Conservation (phyloP, 257 asterid species). For the Thymus quinquecostatus region DNA sequence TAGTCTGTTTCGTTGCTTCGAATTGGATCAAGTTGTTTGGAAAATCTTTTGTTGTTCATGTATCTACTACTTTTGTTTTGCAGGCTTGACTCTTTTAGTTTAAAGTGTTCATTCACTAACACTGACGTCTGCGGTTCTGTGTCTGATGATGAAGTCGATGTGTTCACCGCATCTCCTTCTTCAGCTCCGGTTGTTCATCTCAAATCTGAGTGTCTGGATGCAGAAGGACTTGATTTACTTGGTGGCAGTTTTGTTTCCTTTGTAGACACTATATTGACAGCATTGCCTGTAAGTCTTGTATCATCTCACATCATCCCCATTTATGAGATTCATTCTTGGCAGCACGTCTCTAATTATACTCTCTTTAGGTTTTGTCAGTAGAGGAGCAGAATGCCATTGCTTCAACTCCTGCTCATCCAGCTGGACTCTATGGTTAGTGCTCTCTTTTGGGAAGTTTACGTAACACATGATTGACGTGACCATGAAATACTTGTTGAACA, state of each 20-base stretch:
- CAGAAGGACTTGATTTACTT: conserved; percentile 67
- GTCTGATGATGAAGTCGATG: conserved; percentile 52
- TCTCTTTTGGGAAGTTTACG: conserved; percentile 11
- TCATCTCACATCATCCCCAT: conserved; percentile 3
- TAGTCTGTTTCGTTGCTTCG: conserved; percentile 15
- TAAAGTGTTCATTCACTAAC: conserved; percentile 66
- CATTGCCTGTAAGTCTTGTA: conserved; percentile 66
- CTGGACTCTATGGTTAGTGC: conserved; percentile 81
- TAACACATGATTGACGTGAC: background rate
- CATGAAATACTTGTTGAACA: conserved; percentile 4
- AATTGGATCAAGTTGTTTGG: background rate
- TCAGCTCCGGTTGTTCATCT: conserved; percentile 64
- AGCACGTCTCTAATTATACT: conserved; percentile 8
- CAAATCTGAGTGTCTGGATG: conserved; percentile 63
- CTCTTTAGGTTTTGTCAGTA: conserved; percentile 67
- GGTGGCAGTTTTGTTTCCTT: conserved; percentile 42
- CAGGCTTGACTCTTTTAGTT: conserved; percentile 54
- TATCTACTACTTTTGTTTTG: conserved; percentile 31
- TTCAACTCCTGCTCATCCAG: conserved; percentile 95
- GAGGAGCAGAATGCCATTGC: conserved; percentile 86
- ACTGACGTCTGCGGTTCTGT: conserved; percentile 57
- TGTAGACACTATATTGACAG: conserved; percentile 69
- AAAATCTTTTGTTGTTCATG: conserved; percentile 18
- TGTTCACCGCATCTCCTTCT: conserved; percentile 41
- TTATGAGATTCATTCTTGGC: conserved; percentile 11